These are phyloP conservation scores for Eimeria acervulina DNA, from an alignment of 169 alveolate genomes.

Conservation along the genomic window DNA sequence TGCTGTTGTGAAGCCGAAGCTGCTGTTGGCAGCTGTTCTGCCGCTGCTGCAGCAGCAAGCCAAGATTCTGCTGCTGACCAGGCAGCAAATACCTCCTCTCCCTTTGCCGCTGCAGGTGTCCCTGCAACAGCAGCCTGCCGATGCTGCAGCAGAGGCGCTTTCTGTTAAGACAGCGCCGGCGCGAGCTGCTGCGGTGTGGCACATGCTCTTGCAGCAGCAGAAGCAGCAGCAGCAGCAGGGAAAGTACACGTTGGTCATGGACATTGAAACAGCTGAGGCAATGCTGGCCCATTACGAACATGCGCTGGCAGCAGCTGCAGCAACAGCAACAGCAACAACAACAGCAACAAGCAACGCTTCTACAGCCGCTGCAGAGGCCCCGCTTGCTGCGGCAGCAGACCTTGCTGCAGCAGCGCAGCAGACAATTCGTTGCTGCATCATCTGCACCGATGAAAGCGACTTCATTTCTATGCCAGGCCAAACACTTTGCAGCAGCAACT, in stretches of 20 bases:
- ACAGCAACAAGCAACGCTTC: slow-evolving; percentile 1
- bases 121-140: slow-evolving; percentile 71
- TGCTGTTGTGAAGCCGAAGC: slow-evolving; percentile 37
- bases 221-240: slow-evolving; percentile 46
- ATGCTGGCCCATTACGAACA: slow-evolving; percentile 54
- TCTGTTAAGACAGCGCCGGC: slow-evolving; percentile 16
- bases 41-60: slow-evolving; percentile 69
- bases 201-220: slow-evolving; percentile 45
- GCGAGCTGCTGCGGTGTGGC: slow-evolving; percentile 70
- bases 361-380: background rate
- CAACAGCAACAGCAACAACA: slow-evolving; percentile 28
- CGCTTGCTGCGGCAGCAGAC: slow-evolving; percentile 47
- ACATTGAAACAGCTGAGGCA: slow-evolving; percentile 68
- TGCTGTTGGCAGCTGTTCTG: slow-evolving; percentile 43
- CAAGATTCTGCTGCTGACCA: slow-evolving; percentile 34
- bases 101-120: slow-evolving; percentile 73
- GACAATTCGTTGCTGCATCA: slow-evolving; percentile 12
- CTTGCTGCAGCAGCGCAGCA: slow-evolving; percentile 75
- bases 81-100: slow-evolving; percentile 1
- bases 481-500: background rate
- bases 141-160: slow-evolving; percentile 55
- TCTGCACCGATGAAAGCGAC: slow-evolving; percentile 65
- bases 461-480: background rate
- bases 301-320: slow-evolving; percentile 55
- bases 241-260: slow-evolving; percentile 35